Evolutionary conservation across 768 basidiomycete species (phyloP).

Genomic region (Fomitopsis pulvina): DNA sequence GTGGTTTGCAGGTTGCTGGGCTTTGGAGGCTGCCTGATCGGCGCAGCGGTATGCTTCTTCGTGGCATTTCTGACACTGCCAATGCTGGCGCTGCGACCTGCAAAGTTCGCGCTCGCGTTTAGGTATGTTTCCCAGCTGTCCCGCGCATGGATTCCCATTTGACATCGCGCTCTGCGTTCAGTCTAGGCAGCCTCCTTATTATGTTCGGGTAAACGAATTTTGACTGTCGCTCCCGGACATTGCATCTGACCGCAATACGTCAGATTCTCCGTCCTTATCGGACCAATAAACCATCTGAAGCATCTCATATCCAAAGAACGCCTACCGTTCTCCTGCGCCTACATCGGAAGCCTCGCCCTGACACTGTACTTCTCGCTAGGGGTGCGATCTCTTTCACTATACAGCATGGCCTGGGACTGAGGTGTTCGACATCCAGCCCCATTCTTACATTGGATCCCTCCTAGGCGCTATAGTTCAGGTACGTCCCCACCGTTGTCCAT

Average conservation of each 20-base stretch:
- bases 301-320: constrained; percentile 80
- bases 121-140: constrained; percentile 39
- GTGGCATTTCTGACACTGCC: constrained; percentile 85
- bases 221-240: too few species aligned
- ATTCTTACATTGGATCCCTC: constrained; percentile 83
- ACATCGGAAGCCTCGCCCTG: constrained; percentile 75
- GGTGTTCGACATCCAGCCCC: constrained; percentile 43
- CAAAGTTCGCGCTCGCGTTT: constrained; percentile 89
- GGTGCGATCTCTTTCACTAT: constrained; percentile 44
- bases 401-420: not conserved
- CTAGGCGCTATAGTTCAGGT: constrained; percentile 78
- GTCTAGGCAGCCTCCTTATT: constrained; percentile 85
- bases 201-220: constrained; percentile 73
- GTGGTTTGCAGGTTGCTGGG: constrained; percentile 63
- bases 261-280: constrained; percentile 81
- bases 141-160: not conserved
- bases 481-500: constrained; percentile 9
- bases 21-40: constrained; percentile 83
- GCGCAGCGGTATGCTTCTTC: constrained; percentile 90
- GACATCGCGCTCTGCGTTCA: constrained; percentile 21
- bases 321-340: constrained; percentile 77
- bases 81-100: constrained; percentile 62
- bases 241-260: too few species aligned
- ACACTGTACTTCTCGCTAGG: constrained; percentile 92
- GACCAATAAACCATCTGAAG: constrained; percentile 88